Conservation (phyloP, 768 basidiomycete genomes). For the Boletus insuetus region DNA sequence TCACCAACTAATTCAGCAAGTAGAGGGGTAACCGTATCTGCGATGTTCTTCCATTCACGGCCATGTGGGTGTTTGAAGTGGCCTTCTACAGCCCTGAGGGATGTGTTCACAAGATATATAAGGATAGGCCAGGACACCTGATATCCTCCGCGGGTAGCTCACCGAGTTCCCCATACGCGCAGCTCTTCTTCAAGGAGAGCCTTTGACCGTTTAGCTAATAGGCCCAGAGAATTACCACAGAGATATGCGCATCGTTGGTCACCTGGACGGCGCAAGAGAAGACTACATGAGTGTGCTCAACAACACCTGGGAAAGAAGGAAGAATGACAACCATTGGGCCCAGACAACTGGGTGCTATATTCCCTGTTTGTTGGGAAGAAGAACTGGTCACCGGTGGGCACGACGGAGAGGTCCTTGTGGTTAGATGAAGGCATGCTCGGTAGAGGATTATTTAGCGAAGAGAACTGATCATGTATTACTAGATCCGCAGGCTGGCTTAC, state of each 20-base stretch:
- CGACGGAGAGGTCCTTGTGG: conserved; percentile 23
- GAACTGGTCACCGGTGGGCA: conserved; percentile 52
- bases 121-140: conserved; percentile 6
- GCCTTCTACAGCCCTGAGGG: conserved; percentile 73
- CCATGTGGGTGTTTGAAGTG: conserved; percentile 88
- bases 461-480: conserved; percentile 8
- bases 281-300: conserved; percentile 11
- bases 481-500: conserved; percentile 20
- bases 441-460: background rate
- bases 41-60: conserved; percentile 80
- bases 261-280: conserved; percentile 28
- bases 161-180: conserved; percentile 76
- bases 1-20: conserved; percentile 83
- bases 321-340: conserved; percentile 36
- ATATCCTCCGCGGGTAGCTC: conserved; percentile 23
- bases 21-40: conserved; percentile 65
- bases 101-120: conserved; percentile 2
- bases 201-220: conserved; percentile 71
- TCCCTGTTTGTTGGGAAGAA: conserved; percentile 52
- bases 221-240: conserved; percentile 93
- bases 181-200: conserved; percentile 80
- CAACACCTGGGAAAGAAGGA: background rate
- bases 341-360: conserved; percentile 42
- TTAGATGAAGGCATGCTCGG: conserved; percentile 14
- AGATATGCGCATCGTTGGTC: conserved; percentile 73